Evolutionary conservation across 371 early-diverging fungal species (phyloP).

Genomic region (Lichtheimia ramosa): DNA sequence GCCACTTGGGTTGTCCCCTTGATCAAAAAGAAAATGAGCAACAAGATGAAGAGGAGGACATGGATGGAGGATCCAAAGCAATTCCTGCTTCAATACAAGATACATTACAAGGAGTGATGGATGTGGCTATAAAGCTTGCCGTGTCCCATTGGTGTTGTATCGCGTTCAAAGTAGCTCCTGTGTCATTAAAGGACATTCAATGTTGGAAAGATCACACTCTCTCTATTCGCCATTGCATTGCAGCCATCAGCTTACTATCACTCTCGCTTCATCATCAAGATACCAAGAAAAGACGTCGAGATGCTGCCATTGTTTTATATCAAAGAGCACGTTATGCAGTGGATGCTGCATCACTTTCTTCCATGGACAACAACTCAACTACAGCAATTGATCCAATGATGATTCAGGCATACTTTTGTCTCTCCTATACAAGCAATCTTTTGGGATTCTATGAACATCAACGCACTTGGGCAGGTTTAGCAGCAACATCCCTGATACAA

Average conservation of each 20-base stretch:
- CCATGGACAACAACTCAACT: conserved; percentile 3
- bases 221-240: conserved; percentile 13
- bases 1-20: too few species aligned
- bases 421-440: conserved; percentile 20
- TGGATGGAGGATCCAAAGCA: too few species aligned
- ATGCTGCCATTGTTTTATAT: conserved; percentile 18
- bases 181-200: conserved; percentile 5
- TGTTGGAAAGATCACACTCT: conserved; percentile 10
- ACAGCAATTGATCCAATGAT: not conserved
- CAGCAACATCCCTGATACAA: conserved; percentile 12
- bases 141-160: conserved; percentile 22
- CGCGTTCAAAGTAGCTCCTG: conserved; percentile 23
- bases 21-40: too few species aligned
- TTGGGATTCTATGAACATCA: conserved; percentile 19
- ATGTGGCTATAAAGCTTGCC: conserved; percentile 11
- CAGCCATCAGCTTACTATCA: conserved; percentile 13
- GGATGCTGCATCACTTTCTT: conserved; percentile 15
- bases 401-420: conserved; percentile 17
- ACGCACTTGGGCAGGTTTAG: conserved; percentile 19
- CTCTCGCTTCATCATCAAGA: conserved; percentile 9
- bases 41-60: too few species aligned
- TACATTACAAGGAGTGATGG: not conserved
- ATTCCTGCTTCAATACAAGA: too few species aligned
- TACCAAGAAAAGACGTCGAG: not conserved
- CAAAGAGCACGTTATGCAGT: conserved; percentile 6